A percentile compares a stretch with the other conserved stretches of the same genome.
Conservation (phyloP, 208 protist genomes). For the Herpetomonas tarakana region DNA sequence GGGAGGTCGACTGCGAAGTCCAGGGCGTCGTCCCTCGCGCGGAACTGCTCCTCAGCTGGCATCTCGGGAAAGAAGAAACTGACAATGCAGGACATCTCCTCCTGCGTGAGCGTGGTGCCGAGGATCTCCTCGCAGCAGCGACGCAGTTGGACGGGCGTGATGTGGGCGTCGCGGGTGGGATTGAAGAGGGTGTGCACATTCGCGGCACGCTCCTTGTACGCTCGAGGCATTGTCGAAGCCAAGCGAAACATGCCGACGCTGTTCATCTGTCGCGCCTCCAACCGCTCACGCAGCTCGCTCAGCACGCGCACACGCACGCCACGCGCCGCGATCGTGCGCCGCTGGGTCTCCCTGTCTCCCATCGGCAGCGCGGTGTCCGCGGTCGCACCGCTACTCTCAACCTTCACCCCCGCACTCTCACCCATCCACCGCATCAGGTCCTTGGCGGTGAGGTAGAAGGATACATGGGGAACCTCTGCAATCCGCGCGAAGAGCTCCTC, state of each 20-base stretch:
- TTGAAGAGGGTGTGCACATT: conserved; percentile 78
- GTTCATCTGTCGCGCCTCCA: conserved; percentile 74
- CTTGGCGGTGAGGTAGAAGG: conserved; percentile 63
- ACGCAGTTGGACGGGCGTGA: conserved; percentile 86
- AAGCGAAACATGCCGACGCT: conserved; percentile 86
- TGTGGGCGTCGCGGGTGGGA: conserved; percentile 63
- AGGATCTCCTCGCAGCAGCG: conserved; percentile 84
- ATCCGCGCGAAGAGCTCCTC: conserved; percentile 62
- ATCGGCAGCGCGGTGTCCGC: background rate
- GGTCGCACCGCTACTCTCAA: background rate
- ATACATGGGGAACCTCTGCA: conserved; percentile 31
- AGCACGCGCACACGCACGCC: conserved; percentile 46
- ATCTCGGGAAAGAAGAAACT: conserved; percentile 85
- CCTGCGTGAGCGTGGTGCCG: conserved; percentile 37
- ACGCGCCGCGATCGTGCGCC: conserved; percentile 40
- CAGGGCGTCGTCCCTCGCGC: conserved; percentile 42
- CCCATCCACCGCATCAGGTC: conserved; percentile 76
- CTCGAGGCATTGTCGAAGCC: conserved; percentile 81
- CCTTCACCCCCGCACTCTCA: conserved; percentile 2
- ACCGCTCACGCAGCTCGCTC: conserved; percentile 45
- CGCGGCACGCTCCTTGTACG: conserved; percentile 53
- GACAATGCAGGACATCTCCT: conserved; percentile 69
- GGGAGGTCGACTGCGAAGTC: conserved; percentile 57
- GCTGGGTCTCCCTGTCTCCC: conserved; percentile 31
- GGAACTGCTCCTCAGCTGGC: conserved; percentile 52